Evolutionary conservation across 1,139 yeast species (phyloP), one percentile per base, ranked within the genome.

Genomic region (Suhomyces guaymorum): DNA sequence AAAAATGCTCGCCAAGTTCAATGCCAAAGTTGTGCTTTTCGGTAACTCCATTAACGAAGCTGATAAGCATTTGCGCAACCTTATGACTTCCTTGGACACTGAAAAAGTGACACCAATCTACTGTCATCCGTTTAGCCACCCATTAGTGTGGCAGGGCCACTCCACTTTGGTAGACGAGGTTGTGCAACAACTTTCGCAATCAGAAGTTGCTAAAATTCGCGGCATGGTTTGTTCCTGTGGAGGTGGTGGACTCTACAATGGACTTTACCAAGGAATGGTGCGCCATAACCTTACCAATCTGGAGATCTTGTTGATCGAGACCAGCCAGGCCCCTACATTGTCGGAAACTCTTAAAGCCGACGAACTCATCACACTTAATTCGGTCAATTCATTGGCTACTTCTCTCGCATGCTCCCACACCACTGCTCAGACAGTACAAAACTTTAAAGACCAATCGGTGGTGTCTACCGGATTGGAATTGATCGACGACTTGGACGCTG

Each of bases 171-270:
- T 82, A 3, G 80, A 76, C 41, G 92, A 83, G 52, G 63, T 82
- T 8, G 60, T 62, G 2, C 41, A 44, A 8, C 78, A 78, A 44
- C 50, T 80, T 28, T 26, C 39, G 6, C 13, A 29, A 8, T 15
- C 28, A 10, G 46, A 47, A 8, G 31, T 37, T n/a, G 41, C 54
- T 1, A 60, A 59, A 25, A 66, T 84, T 6, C 78, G 72, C 45
- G 87, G 81, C 0, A 63, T 83, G 26, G 76, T 81, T 0, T 73
- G 86, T 48, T 76, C 88, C 17, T 78, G 79, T 32, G 92, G 90
- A 7, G 92, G 90, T 4, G 90, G 89, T 5, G 90, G 92, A 0
- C 65, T 83, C 19, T 80, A 75, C 58, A 70, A 72, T 48, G 92
- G 92, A 0, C 59, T 82, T 5, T 73, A 78, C 26, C 55, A 61